Conservation (phyloP, 495 filamentous ascomycete species). For the Penicillium lagena region DNA sequence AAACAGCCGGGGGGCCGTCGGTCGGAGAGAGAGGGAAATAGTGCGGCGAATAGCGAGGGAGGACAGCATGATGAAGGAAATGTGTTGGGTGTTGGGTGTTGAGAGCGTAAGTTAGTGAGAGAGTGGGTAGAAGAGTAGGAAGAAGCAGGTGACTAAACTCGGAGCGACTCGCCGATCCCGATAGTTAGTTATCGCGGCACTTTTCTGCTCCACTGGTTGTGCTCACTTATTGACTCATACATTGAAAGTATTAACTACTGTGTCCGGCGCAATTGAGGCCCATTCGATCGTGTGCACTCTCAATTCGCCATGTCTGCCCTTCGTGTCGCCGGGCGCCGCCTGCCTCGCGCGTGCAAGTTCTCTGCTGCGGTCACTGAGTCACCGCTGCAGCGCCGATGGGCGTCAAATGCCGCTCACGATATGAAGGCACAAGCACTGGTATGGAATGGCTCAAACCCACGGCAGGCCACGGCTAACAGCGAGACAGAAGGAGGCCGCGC, state of each 20-base stretch:
- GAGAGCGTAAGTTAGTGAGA: too few species aligned
- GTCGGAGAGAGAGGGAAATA: constrained; percentile 10
- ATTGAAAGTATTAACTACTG: too few species aligned
- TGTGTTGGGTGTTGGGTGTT: too few species aligned
- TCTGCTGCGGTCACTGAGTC: constrained; percentile 22
- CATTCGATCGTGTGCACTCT: neutral
- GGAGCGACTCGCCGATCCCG: constrained; percentile 18
- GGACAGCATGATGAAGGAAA: constrained; percentile 7
- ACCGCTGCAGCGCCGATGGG: constrained; percentile 32
- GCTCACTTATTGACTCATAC: too few species aligned
- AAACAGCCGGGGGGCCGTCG: constrained; percentile 22
- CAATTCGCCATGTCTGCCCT: constrained; percentile 16
- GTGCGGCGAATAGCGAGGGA: constrained; percentile 10
- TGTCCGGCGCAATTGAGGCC: neutral
- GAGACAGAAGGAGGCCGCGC: constrained; percentile 50
- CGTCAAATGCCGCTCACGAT: constrained; percentile 19
- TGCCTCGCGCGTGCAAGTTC: constrained; percentile 27
- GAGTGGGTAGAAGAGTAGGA: too few species aligned
- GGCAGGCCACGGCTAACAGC: neutral
- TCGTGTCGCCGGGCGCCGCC: constrained; percentile 34
- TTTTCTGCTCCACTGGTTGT: neutral
- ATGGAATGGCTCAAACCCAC: neutral
- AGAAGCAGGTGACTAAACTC: constrained; percentile 17
- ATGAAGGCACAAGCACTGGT: constrained; percentile 18
- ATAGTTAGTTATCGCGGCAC: constrained; percentile 15